Evolutionary conservation across 2,329 filamentous ascomycete species (phyloP).

Genomic region (Cladosporium sp.): DNA sequence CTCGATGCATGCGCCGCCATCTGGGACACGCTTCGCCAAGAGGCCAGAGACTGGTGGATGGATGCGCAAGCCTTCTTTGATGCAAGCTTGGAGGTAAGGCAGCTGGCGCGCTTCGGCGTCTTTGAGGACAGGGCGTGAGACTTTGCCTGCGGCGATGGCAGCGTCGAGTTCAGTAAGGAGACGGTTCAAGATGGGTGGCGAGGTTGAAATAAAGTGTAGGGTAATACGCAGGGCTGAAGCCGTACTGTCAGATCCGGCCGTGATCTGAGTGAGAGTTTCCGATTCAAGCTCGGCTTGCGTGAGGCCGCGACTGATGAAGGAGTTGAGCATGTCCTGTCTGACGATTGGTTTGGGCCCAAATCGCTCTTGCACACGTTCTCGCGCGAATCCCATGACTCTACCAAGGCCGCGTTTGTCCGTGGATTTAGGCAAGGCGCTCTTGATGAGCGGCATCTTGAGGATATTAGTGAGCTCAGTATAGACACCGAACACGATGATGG

Average conservation of each 20-base stretch:
- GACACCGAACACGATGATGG: constrained; percentile 42
- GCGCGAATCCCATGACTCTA: constrained; percentile 40
- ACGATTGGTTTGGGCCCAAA: constrained; percentile 41
- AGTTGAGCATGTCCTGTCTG: constrained; percentile 50
- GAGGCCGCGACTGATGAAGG: constrained; percentile 46
- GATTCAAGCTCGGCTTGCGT: constrained; percentile 38
- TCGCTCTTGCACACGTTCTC: constrained; percentile 43
- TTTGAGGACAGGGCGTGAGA: constrained; percentile 45
- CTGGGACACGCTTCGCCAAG: constrained; percentile 33
- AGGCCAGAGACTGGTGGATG: constrained; percentile 40
- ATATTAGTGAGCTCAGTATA: constrained; percentile 40
- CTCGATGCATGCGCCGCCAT: constrained; percentile 30
- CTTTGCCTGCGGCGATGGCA: constrained; percentile 34
- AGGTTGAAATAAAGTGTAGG: constrained; percentile 50
- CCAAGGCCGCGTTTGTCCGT: constrained; percentile 43
- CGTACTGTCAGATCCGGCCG: constrained; percentile 56
- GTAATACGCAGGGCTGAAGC: constrained; percentile 52
- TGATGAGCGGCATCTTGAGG: constrained; percentile 38
- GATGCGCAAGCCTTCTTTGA: constrained; percentile 45
- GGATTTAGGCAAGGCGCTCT: constrained; percentile 39
- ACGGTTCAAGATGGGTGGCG: constrained; percentile 41
- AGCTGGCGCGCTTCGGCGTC: constrained; percentile 41
- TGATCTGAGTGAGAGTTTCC: constrained; percentile 43
- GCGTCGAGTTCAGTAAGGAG: constrained; percentile 45
- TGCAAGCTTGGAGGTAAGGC: constrained; percentile 43